Conservation (phyloP, 2,329 filamentous ascomycete species). For the Arthrocladium fulminans region DNA sequence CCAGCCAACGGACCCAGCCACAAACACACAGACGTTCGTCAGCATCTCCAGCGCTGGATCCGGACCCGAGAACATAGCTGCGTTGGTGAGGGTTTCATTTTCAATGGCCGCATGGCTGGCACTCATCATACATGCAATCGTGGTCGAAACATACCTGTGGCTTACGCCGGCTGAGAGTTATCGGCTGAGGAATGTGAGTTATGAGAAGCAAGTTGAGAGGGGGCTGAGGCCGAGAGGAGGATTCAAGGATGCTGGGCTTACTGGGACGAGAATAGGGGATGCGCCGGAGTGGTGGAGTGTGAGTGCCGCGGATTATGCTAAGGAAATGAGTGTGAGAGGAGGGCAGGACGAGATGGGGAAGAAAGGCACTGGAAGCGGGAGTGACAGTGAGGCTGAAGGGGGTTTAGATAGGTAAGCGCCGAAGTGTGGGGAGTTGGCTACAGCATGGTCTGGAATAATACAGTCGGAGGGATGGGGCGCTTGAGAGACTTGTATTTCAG, state of each 20-base stretch:
- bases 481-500: too few species aligned
- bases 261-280: constrained; percentile 13
- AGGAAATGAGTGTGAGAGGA: too few species aligned
- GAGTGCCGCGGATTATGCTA: too few species aligned
- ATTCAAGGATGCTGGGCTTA: constrained; percentile 32
- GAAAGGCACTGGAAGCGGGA: too few species aligned
- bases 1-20: background rate
- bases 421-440: too few species aligned
- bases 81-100: constrained; percentile 4
- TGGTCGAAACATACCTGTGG: constrained; percentile 13
- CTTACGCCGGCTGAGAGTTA: constrained; percentile 12
- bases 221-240: constrained; percentile 14
- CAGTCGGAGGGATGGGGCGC: too few species aligned
- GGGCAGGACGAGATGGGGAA: too few species aligned
- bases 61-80: background rate
- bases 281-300: constrained; percentile 3
- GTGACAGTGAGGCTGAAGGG: too few species aligned
- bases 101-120: constrained; percentile 14
- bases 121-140: constrained; percentile 9
- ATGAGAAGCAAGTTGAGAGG: constrained; percentile 12
- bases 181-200: constrained; percentile 11
- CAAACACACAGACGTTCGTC: background rate
- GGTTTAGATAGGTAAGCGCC: too few species aligned
- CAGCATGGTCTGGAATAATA: too few species aligned
- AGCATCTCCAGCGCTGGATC: constrained; percentile 1